Evolutionary conservation across 169 alveolate genomes (phyloP), one percentile per base, ranked within the genome.

Genomic region (Cryptosporidium muris): DNA sequence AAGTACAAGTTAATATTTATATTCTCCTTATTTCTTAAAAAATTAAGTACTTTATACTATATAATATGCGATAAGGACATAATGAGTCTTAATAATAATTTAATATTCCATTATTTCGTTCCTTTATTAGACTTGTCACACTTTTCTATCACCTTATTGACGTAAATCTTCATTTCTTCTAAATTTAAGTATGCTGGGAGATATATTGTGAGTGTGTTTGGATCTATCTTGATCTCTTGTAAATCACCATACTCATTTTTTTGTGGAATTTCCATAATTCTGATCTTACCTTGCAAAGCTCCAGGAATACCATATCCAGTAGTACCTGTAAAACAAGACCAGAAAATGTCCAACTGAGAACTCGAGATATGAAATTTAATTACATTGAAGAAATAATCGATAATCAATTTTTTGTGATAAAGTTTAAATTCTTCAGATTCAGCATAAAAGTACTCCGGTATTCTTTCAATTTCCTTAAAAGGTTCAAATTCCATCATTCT

Each of bases 271-370:
- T 56, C 85, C 11, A 74, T 63, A 74, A 74, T 62, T 47, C 62
- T 74, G 42, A 74, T 74, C 9, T 47, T 74, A 16, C 85, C 85
- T 8, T 42, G 49, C 43, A 58, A 74, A 3, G 85, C 85, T 45
- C 74, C 60, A 7, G 85, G 85, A 58, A 54, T 25, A 64, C 58
- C 54, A 42, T 58, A 54, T 58, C 2, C 62, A 14, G 36, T 58
- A 74, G 9, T 34, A 40, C 51, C 45, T 43, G 3, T 54, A 47
- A 34, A 74, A 74, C 16, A 51, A n/a, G 11, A 68, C 40, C 37
- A 74, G 60, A n/a, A 74, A 74, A 64, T 42, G 60, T 74, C 68
- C 85, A 5, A 74, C 25, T 2, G 38, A 45, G 85, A 3, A 25
- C 25, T 25, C 0, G 25, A 25, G 25, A 25, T 25, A 36, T 58